Evolutionary conservation across 192 early-diverging fungal species (phyloP), one percentile per base, ranked within the genome.

Genomic region (Podila minutissima): DNA sequence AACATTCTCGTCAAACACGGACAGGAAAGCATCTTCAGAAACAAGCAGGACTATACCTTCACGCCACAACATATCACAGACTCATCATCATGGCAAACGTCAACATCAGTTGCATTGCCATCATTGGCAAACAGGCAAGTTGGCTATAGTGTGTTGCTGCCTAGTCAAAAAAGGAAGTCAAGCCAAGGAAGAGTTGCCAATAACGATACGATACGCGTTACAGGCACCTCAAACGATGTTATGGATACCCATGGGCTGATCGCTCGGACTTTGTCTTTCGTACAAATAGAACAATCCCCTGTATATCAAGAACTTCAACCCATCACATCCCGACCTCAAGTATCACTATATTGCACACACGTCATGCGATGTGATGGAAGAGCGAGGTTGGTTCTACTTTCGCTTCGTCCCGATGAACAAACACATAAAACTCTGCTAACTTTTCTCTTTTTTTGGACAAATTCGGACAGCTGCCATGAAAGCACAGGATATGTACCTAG

Each of bases 281-380:
- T 55, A 4, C 11, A 1, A 55, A 26, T 68, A 95, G 89, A 97
- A 95, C 83, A 95, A 94, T 82, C 97, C 97, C 5, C 74, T 98
- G 28, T 95, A 91, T 74, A 89, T 97, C 73, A 91, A 91, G 68
- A 94, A 89, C 73, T 95, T 94, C 82, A 93, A 89, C 74, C 77
- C 83, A 20, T 75, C 87, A 58, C 91, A 94, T 66, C 89, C 91
- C 8, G 92, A 95, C 72, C 88, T 97, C 26, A 95, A 96, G 72
- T 96, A 93, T 82, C 94, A 96, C 85, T 97, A 95, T 72, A 81
- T 97, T 76, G 94, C 93, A n/a, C 94, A 97, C 70, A 97, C 95
- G 2, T 93, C 95, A 1, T 91, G 90, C 75, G 97, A 98, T 83
- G 88, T 96, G 7, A 93, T 98, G 74, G 97, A 97, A 66, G 94